phyloP scores from a whole-genome alignment of 2,329 filamentous ascomycete genomes.

The Penicillium aurantiogriseum region DNA sequence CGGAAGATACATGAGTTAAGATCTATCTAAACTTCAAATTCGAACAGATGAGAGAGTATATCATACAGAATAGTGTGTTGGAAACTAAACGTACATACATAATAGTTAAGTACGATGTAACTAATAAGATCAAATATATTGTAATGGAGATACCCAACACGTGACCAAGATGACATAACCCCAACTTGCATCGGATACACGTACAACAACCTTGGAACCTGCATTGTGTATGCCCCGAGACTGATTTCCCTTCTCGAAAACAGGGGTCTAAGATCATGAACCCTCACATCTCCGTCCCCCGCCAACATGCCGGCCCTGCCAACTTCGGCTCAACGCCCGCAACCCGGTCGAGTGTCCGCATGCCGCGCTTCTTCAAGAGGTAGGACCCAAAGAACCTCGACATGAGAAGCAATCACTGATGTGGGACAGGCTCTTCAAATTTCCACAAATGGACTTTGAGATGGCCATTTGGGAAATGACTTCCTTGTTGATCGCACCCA shows the following conservation, averaged over 20 bases:
- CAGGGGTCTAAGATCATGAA: conserved; percentile 47
- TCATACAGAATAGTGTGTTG: neutral
- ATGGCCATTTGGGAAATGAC: conserved; percentile 73
- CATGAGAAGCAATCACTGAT: conserved; percentile 7
- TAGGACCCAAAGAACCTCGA: conserved; percentile 21
- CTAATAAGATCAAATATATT: no score
- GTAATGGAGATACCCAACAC: neutral
- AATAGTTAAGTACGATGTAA: no score
- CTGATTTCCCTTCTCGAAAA: neutral
- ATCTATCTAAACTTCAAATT: neutral
- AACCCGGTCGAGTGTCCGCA: conserved; percentile 54
- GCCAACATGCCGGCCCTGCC: conserved; percentile 55
- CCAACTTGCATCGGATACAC: neutral
- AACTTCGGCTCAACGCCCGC: conserved; percentile 55
- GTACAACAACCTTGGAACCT: neutral
- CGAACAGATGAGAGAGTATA: neutral
- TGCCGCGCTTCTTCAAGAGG: conserved; percentile 67
- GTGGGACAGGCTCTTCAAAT: conserved; percentile 61
- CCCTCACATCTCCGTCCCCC: conserved; percentile 59
- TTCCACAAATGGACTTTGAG: conserved; percentile 72
- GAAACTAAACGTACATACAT: neutral
- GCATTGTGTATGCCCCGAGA: conserved; percentile 5
- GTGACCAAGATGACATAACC: conserved; percentile 18
- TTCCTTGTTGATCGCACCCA: conserved; percentile 64
- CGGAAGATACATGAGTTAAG: neutral